phyloP scores from a whole-genome alignment of 2,329 filamentous ascomycete genomes.

The Fusarium mundagurra region DNA sequence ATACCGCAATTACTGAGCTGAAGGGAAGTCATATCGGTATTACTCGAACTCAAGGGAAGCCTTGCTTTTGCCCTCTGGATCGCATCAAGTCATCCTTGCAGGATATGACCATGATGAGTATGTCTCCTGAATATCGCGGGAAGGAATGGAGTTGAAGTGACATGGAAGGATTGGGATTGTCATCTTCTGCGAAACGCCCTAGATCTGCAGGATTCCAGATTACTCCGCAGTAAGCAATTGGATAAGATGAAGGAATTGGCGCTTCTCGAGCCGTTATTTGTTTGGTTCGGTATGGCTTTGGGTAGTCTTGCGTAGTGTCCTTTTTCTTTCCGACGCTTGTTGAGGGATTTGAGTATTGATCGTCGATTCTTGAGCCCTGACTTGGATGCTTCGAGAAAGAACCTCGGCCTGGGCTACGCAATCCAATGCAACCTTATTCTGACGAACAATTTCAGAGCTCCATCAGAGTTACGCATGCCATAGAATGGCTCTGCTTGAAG shows the following conservation, averaged over 20 bases:
- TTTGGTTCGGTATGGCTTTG: not conserved
- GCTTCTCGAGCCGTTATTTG: not conserved
- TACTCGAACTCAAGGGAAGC: not conserved
- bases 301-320: not conserved
- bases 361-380: not conserved
- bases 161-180: slow-evolving; percentile 3
- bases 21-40: not conserved
- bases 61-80: not conserved
- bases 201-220: slow-evolving; percentile 1
- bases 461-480: not conserved
- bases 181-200: not conserved
- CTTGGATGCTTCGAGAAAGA: not conserved
- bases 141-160: not conserved
- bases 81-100: not conserved
- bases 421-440: not conserved
- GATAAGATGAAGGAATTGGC: not conserved
- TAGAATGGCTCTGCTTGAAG: not conserved
- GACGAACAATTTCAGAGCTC: not conserved
- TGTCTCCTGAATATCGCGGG: slow-evolving; percentile 22
- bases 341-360: not conserved
- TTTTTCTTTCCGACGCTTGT: not conserved
- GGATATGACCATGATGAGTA: not conserved
- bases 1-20: not conserved
- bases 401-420: not conserved
- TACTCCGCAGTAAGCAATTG: not conserved